These are phyloP conservation scores for Coccinonectria pachysandricola DNA, from an alignment of 2,329 filamentous ascomycete species.

Conservation along the genomic window DNA sequence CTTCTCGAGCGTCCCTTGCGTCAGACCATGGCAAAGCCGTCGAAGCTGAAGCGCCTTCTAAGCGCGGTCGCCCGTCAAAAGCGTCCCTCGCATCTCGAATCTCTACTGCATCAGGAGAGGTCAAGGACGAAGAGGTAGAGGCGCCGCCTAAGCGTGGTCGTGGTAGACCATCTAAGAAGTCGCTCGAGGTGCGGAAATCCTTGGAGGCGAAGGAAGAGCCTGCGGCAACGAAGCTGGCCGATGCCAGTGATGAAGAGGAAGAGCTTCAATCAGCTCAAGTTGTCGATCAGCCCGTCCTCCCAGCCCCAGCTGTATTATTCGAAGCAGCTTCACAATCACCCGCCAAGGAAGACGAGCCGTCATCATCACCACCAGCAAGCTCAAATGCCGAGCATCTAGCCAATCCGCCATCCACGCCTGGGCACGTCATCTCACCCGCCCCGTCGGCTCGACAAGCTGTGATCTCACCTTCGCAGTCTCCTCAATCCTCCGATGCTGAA, in stretches of 20 bases:
- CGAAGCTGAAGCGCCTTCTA: conserved; percentile 9
- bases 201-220: conserved; percentile 8
- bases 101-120: conserved; percentile 12
- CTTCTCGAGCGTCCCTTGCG: conserved; percentile 14
- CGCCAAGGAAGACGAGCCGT: conserved; percentile 4
- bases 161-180: conserved; percentile 23
- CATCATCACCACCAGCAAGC: conserved; percentile 9
- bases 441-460: conserved; percentile 42
- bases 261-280: conserved; percentile 8
- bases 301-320: conserved; percentile 10
- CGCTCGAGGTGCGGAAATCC: conserved; percentile 16
- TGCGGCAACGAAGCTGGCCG: conserved; percentile 9
- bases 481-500: conserved; percentile 70
- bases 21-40: conserved; percentile 13
- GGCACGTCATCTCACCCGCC: conserved; percentile 31
- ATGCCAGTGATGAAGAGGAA: conserved; percentile 8
- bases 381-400: conserved; percentile 6
- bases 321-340: conserved; percentile 11
- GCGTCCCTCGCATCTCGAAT: conserved; percentile 17
- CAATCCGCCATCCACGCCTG: conserved; percentile 33
- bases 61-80: conserved; percentile 24
- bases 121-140: conserved; percentile 11
- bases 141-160: conserved; percentile 19
- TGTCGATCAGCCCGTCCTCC: conserved; percentile 4
- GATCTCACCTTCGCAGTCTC: conserved; percentile 54